A percentile compares a stretch with the other conserved stretches of the same genome.
Evolutionary conservation across 768 basidiomycete genomes (phyloP).

Genomic region (Agrocybe praecox): DNA sequence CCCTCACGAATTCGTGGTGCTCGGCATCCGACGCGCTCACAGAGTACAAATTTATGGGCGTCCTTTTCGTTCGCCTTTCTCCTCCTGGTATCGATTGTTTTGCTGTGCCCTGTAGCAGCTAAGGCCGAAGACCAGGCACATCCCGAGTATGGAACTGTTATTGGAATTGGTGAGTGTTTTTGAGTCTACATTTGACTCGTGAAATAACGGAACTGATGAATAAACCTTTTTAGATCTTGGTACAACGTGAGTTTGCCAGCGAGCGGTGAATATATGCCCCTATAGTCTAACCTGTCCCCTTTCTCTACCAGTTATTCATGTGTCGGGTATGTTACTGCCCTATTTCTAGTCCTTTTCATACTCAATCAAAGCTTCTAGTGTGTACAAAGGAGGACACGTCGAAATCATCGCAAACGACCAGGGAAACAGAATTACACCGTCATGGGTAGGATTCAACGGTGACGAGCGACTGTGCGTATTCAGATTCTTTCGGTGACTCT

Average conservation of each 20-base stretch:
- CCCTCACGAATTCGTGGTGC: slow-evolving; percentile 67
- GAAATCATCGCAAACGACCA: slow-evolving; percentile 90
- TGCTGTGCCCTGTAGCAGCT: slow-evolving; percentile 63
- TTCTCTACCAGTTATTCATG: slow-evolving; percentile 67
- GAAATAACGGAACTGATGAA: slow-evolving; percentile 2
- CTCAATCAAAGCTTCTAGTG: slow-evolving; percentile 28
- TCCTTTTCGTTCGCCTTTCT: slow-evolving; percentile 51
- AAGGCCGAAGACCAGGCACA: slow-evolving; percentile 47
- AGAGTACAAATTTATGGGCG: slow-evolving; percentile 20
- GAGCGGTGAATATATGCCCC: not conserved
- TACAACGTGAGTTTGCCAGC: slow-evolving; percentile 55
- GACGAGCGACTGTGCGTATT: slow-evolving; percentile 71
- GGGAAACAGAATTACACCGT: slow-evolving; percentile 89
- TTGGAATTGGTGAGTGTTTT: slow-evolving; percentile 73
- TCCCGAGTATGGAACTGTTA: slow-evolving; percentile 76
- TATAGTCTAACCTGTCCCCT: slow-evolving; percentile 9
- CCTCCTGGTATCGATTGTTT: slow-evolving; percentile 61
- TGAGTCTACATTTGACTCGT: not conserved
- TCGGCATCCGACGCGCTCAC: slow-evolving; percentile 19
- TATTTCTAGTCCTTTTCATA: not conserved
- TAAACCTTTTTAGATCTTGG: slow-evolving; percentile 60
- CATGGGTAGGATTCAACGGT: slow-evolving; percentile 90
- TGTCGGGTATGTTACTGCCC: slow-evolving; percentile 29
- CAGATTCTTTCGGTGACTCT: not conserved
- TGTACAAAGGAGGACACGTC: slow-evolving; percentile 55